Evolutionary conservation across 208 protist species (phyloP).

Genomic region (Endotrypanum monterogeii): DNA sequence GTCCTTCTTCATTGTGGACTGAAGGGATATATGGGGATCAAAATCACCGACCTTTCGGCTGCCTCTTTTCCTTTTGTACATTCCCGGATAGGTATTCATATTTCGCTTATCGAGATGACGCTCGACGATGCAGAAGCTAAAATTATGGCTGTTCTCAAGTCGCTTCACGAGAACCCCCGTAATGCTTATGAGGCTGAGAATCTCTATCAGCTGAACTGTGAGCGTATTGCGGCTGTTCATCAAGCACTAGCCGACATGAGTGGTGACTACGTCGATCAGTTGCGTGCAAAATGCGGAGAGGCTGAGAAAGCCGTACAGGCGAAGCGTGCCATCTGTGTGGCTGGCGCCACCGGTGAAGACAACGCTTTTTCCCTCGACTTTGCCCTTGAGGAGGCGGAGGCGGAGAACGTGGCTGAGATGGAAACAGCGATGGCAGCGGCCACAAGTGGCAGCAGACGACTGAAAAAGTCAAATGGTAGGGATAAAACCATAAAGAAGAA

Average conservation of each 20-base stretch:
- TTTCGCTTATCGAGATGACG: constrained; percentile 14
- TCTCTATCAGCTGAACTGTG: constrained; percentile 38
- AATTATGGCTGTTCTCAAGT: constrained; percentile 42
- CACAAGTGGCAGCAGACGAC: not conserved
- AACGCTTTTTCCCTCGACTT: constrained; percentile 55
- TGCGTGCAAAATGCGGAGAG: constrained; percentile 32
- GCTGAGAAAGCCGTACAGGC: constrained; percentile 32
- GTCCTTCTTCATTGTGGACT: too few species aligned
- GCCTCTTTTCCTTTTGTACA: too few species aligned
- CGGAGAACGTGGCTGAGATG: constrained; percentile 31
- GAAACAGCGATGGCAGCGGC: constrained; percentile 32
- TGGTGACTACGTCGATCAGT: constrained; percentile 52
- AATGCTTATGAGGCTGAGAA: constrained; percentile 71
- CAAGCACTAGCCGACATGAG: constrained; percentile 40
- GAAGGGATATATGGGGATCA: too few species aligned
- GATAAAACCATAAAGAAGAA: constrained; percentile 30
- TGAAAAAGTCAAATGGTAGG: constrained; percentile 8
- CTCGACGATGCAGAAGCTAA: constrained; percentile 43
- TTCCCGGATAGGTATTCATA: too few species aligned
- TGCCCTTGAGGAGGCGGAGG: constrained; percentile 35
- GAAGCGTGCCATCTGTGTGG: constrained; percentile 9
- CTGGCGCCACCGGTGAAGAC: not conserved
- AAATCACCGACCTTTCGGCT: too few species aligned
- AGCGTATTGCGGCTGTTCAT: constrained; percentile 40
- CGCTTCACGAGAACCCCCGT: constrained; percentile 48